phyloP scores from a whole-genome alignment of 805 yeast species.

The Yarrowia sp. region DNA sequence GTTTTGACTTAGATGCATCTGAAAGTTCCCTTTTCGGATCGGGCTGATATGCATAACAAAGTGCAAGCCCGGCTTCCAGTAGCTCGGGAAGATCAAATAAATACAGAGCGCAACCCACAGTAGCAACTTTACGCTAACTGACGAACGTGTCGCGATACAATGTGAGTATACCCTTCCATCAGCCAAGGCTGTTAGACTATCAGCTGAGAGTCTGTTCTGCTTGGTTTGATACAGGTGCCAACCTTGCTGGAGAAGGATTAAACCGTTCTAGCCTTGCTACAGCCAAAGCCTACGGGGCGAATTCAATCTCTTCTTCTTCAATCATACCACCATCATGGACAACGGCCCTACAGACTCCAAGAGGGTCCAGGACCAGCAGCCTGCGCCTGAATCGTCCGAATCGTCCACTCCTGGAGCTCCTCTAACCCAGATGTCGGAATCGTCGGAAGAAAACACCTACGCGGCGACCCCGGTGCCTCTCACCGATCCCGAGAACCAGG shows the following conservation, averaged over 20 bases:
- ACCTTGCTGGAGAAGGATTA: conserved; percentile 14
- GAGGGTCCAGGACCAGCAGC: background rate
- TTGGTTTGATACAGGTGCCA: too few species aligned
- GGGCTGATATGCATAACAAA: conserved; percentile 20
- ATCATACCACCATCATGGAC: background rate
- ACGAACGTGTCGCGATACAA: background rate
- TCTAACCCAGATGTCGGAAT: conserved; percentile 22
- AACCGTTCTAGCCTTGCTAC: conserved; percentile 15
- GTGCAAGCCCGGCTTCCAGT: background rate
- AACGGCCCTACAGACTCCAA: background rate
- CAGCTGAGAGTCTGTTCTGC: too few species aligned
- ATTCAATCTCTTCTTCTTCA: background rate
- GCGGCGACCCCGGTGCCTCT: conserved; percentile 26
- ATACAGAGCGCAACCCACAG: background rate
- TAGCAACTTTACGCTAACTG: background rate
- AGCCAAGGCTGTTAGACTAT: too few species aligned
- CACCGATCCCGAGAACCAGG: conserved; percentile 18
- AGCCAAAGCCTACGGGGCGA: background rate
- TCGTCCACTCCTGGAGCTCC: background rate
- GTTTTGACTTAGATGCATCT: conserved; percentile 12
- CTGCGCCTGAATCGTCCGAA: background rate
- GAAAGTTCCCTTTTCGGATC: conserved; percentile 24
- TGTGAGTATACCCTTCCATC: background rate
- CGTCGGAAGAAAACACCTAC: conserved; percentile 18
- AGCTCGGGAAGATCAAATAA: conserved; percentile 3